Evolutionary conservation across 164 flowering plant genomes (phyloP), one percentile per base, ranked within the genome.

Genomic region (Sextonia rubra): DNA sequence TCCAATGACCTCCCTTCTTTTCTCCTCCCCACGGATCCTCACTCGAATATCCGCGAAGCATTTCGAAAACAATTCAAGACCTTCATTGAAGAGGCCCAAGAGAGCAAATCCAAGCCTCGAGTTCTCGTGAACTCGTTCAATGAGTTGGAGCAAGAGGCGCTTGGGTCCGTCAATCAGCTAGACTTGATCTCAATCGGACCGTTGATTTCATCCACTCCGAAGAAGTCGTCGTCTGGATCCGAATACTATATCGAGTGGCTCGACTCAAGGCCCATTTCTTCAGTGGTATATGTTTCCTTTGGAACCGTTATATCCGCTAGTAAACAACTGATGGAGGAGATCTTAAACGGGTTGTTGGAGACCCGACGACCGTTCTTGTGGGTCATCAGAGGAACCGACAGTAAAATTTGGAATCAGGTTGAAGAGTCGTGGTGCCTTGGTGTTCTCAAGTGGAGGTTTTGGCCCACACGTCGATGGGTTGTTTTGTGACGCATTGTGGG

Each of bases 51-150:
- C 5, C 74, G 81, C 25, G 30, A 7, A 52, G 0, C 3, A 5
- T 5, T 32, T 1, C 37, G 0, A 4, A 4, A 15, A 52, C 58
- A 52, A 1, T 52, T 52, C 20, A 2, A 4, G 0, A 52, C 20
- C 20, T 15, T 14, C 3, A 12, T 12, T 52, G 20, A 18, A 3
- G 58, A 52, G 3, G 3, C 1, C 3, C 12, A 17, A 52, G 15
- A 52, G 58, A 2, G 15, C 58, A 52, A 15, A 52, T 2, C 58
- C 15, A 61, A 9, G 26, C 25, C 48, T 2, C 76, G 18, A 18
- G 71, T 90, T 0, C 76, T 90, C 0, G 80, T 87, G 0, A 91
- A 88, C 78, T 76, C 92, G 0, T 87, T 86, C 68, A 84, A 86
- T 4, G 82, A 75, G 0, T 47, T 87, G 14, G 93, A 90, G 67